phyloP scores from a whole-genome alignment of 2,329 filamentous ascomycete genomes.

The Hysterium pulicare region DNA sequence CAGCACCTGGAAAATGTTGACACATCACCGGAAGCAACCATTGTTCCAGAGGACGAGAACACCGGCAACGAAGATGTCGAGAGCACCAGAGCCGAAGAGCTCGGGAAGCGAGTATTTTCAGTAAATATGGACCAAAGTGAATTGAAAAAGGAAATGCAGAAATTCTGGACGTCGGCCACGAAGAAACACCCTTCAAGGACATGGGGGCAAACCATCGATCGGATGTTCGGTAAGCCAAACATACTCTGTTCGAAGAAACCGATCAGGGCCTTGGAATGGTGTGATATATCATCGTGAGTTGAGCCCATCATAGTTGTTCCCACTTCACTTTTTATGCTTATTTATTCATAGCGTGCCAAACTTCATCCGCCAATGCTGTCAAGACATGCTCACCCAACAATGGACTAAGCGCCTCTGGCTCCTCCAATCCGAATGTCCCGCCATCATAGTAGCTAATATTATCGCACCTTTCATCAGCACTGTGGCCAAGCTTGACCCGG shows the following conservation, averaged over 20 bases:
- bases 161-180: no score
- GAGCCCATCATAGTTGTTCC: not conserved
- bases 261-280: not conserved
- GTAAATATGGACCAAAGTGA: no score
- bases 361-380: constrained; percentile 62
- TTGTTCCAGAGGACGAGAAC: no score
- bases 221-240: not conserved
- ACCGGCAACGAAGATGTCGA: no score
- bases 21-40: no score
- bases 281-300: not conserved
- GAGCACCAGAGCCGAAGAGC: no score
- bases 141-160: no score
- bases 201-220: not conserved
- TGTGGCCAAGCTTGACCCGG: constrained; percentile 2
- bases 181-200: no score
- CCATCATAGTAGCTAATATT: constrained; percentile 57
- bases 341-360: constrained; percentile 40
- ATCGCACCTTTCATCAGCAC: constrained; percentile 35
- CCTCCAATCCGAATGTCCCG: constrained; percentile 57
- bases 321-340: not conserved
- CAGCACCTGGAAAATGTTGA: no score
- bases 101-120: no score
- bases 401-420: constrained; percentile 61
- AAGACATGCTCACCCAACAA: constrained; percentile 61
- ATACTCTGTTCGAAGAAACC: not conserved